Evolutionary conservation across 2,329 filamentous ascomycete genomes (phyloP), one percentile per base, ranked within the genome.

Genomic region (Arthroderma uncinatum): DNA sequence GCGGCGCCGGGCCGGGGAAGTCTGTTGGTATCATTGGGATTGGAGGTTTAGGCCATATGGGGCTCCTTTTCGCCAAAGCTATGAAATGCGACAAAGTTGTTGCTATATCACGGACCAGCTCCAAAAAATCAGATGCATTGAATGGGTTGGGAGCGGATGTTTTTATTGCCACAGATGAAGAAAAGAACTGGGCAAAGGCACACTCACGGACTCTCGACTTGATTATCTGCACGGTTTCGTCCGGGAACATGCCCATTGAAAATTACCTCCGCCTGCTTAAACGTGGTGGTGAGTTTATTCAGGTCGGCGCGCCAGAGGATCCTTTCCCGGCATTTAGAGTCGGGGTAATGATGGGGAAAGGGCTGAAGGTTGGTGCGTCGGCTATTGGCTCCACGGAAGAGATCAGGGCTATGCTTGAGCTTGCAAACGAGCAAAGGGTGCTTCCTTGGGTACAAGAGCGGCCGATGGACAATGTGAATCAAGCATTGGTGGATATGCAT

Each of bases 21-120:
- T 77, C 72, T 2, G 84, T 92, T 0, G 87, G 82, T 0, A 80
- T 92, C 55, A 75, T 89, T 10, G 86, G 87, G 5, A 76, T 91
- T 10, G 87, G 87, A 5, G 86, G 87, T 0, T 71, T 90, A 0
- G 86, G 87, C 0, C 86, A 92, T 67, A 82, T 90, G 61, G 87
- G 81, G 0, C 68, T 92, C 12, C 75, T 88, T 59, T 89, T 82
- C 68, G 83, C 86, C 0, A 82, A 79, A 63, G 87, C 87, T 0
- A 73, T 92, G 1, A 84, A 83, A 8, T 84, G 83, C 25, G 82
- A 87, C 50, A 78, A 79, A 5, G 76, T 82, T 2, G 74, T 79
- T 8, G 80, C 75, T 2, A 82, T 83, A 59, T 81, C 78, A 8
- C 73, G 80, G 1, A 75, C 70, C 1, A 68, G 67, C 0, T 70